Conservation (phyloP, 257 asterid species). For the Solanum chiquidenum region DNA sequence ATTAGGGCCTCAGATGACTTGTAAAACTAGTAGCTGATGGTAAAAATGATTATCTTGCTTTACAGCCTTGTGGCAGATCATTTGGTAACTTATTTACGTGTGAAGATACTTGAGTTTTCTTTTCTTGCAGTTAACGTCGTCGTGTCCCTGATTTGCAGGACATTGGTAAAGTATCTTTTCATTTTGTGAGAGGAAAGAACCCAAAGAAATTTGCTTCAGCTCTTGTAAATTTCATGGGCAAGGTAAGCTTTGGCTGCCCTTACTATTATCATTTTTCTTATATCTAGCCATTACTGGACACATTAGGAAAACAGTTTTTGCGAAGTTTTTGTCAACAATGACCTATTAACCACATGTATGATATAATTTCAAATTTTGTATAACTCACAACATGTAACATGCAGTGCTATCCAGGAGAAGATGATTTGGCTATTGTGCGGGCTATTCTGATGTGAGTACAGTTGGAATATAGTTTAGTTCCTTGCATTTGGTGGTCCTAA, state of each 20-base stretch:
- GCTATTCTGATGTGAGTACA: slow-evolving; percentile 82
- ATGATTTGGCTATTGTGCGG: slow-evolving; percentile 80
- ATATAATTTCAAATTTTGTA: neutral
- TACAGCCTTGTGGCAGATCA: neutral
- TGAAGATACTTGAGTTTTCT: neutral
- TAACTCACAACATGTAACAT: slow-evolving; percentile 8
- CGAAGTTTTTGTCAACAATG: too few relatives aligned
- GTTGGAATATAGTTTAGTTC: neutral
- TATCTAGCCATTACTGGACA: neutral
- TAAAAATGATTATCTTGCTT: neutral
- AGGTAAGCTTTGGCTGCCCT: slow-evolving; percentile 31
- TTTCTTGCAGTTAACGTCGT: neutral
- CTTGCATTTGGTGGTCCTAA: neutral
- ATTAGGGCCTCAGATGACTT: neutral
- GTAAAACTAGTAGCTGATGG: too few relatives aligned
- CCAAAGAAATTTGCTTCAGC: slow-evolving; percentile 81
- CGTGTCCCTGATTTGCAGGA: slow-evolving; percentile 39
- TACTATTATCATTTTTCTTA: neutral
- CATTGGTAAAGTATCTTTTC: slow-evolving; percentile 77
- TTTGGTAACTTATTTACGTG: neutral
- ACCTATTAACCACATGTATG: neutral
- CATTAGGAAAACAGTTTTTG: neutral
- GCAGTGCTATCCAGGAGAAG: slow-evolving; percentile 99
- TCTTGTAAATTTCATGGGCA: slow-evolving; percentile 87
- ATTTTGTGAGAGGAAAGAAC: slow-evolving; percentile 79